Evolutionary conservation across 495 filamentous ascomycete species (phyloP).

Genomic region (Amphirosellinia nigrospora): DNA sequence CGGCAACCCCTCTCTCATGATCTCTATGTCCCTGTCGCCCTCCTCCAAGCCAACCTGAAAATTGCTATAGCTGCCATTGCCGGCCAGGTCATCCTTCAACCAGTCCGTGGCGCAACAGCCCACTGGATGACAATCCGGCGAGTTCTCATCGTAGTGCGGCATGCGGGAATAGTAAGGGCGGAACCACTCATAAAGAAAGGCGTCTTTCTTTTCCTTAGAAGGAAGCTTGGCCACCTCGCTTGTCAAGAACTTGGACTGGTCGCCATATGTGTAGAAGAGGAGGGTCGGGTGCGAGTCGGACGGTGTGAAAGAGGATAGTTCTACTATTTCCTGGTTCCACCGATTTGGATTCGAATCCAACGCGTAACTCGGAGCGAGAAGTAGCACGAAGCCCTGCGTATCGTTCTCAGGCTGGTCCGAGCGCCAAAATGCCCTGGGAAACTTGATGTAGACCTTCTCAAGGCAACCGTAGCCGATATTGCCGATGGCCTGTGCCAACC

Average conservation of each 20-base stretch:
- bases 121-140: slow-evolving; percentile 65
- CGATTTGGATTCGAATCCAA: slow-evolving; percentile 62
- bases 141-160: slow-evolving; percentile 62
- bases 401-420: slow-evolving; percentile 34
- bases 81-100: slow-evolving; percentile 81
- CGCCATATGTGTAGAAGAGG: slow-evolving; percentile 89
- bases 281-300: slow-evolving; percentile 78
- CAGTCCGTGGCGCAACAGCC: slow-evolving; percentile 76
- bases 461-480: slow-evolving; percentile 84
- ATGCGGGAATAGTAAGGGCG: slow-evolving; percentile 77
- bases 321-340: slow-evolving; percentile 83
- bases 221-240: slow-evolving; percentile 47
- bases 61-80: slow-evolving; percentile 89
- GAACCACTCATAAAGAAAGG: slow-evolving; percentile 66
- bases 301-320: slow-evolving; percentile 70
- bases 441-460: slow-evolving; percentile 92
- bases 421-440: slow-evolving; percentile 70
- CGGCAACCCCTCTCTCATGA: slow-evolving; percentile 71
- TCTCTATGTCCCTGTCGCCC: slow-evolving; percentile 76
- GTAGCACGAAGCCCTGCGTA: slow-evolving; percentile 67
- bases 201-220: slow-evolving; percentile 44
- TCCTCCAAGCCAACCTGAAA: slow-evolving; percentile 79
- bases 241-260: slow-evolving; percentile 56
- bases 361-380: slow-evolving; percentile 69
- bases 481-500: slow-evolving; percentile 72